Conservation (phyloP, 768 basidiomycete species). For the Mycena kentingensis region DNA sequence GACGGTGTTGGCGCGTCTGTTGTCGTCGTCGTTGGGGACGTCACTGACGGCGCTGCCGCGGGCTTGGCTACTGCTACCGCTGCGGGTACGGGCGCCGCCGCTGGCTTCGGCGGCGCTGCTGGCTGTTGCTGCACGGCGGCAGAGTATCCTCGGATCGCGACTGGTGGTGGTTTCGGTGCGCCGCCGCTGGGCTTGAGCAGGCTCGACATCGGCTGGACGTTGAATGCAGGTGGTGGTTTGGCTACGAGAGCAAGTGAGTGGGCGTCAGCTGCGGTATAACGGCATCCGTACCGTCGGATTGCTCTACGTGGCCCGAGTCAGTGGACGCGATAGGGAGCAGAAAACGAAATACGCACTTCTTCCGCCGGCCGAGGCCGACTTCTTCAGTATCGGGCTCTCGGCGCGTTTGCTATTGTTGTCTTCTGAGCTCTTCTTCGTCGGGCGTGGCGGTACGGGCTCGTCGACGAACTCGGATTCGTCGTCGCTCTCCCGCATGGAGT, state of each 20-base stretch:
- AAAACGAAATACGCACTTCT: constrained; percentile 59
- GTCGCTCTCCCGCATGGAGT: constrained; percentile 55
- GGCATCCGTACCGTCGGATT: constrained; percentile 64
- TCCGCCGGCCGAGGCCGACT: constrained; percentile 59
- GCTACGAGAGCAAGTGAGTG: constrained; percentile 34
- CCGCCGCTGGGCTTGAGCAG: constrained; percentile 73
- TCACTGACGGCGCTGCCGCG: constrained; percentile 36
- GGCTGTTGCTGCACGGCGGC: constrained; percentile 20
- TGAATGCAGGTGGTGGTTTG: constrained; percentile 78
- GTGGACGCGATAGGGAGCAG: constrained; percentile 2
- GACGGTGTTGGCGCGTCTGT: constrained; percentile 54
- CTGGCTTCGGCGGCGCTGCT: constrained; percentile 25
- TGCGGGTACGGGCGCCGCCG: constrained; percentile 36
- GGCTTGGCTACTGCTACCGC: constrained; percentile 30
- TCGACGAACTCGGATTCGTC: constrained; percentile 80
- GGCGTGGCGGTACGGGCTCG: too few species aligned
- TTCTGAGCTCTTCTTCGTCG: constrained; percentile 77
- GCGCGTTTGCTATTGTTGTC: constrained; percentile 80
- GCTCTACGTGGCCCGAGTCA: constrained; percentile 47
- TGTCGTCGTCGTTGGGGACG: constrained; percentile 34
- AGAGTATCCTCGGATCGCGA: constrained; percentile 17
- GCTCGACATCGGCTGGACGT: constrained; percentile 75
- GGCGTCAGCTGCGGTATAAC: background rate
- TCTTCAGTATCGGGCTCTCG: constrained; percentile 80
- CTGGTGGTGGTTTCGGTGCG: constrained; percentile 27